Conservation (phyloP, 2,329 filamentous ascomycete genomes). For the Penicillium sp. region DNA sequence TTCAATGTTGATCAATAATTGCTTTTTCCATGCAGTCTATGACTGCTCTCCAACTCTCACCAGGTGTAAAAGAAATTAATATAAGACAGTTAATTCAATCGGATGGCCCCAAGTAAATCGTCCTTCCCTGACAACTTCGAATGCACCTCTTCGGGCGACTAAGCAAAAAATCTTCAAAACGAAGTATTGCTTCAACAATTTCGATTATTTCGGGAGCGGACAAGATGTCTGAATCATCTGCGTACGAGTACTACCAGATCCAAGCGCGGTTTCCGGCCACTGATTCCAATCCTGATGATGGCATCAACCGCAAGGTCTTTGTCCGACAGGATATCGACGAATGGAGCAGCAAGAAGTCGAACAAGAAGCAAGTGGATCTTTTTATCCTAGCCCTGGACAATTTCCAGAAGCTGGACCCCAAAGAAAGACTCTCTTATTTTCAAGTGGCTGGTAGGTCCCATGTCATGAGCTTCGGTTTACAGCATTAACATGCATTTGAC, state of each 20-base stretch:
- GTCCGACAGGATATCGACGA: conserved; percentile 16
- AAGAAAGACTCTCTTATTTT: conserved; percentile 11
- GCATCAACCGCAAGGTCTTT: conserved; percentile 4
- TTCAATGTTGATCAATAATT: neutral
- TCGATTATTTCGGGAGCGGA: neutral
- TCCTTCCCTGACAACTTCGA: neutral
- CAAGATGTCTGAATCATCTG: neutral
- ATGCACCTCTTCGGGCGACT: conserved; percentile 5
- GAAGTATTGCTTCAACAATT: neutral
- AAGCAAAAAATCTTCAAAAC: neutral
- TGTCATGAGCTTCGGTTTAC: neutral
- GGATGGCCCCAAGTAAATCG: neutral
- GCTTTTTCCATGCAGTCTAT: no score
- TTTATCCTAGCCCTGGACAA: conserved; percentile 12
- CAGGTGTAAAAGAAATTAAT: neutral
- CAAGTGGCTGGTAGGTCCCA: conserved; percentile 3
- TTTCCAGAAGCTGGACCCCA: conserved; percentile 10
- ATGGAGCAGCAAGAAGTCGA: conserved; percentile 11
- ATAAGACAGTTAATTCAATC: neutral
- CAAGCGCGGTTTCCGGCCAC: neutral
- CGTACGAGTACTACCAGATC: conserved; percentile 1
- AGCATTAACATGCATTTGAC: neutral
- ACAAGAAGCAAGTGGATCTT: conserved; percentile 16
- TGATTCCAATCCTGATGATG: neutral
- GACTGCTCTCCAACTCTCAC: neutral